Conservation (phyloP, 2,329 filamentous ascomycete genomes). For the Bipolaris victoriae region DNA sequence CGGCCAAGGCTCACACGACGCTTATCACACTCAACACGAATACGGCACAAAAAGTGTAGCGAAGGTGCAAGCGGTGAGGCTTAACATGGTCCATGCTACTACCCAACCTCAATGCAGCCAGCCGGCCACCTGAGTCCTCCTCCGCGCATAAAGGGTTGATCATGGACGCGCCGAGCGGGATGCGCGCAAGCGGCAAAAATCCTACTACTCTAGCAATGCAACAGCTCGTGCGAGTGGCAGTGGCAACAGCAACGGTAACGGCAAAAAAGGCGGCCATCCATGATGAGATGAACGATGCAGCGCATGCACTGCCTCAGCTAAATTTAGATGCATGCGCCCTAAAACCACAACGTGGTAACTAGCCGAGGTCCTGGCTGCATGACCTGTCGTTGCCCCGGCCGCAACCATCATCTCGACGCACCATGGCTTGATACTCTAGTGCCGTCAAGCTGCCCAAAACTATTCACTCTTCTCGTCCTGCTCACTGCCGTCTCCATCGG, state of each 20-base stretch:
- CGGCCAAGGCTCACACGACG: conserved; percentile 29
- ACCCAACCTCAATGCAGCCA: conserved; percentile 20
- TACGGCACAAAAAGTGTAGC: conserved; percentile 27
- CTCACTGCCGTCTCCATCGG: neutral
- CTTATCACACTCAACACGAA: conserved; percentile 21
- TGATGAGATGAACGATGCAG: conserved; percentile 21
- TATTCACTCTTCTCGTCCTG: neutral
- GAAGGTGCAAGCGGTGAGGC: conserved; percentile 21
- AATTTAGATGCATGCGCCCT: conserved; percentile 29
- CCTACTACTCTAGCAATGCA: conserved; percentile 9
- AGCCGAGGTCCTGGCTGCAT: conserved; percentile 18
- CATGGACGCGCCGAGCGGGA: conserved; percentile 1
- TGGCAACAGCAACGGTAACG: conserved; percentile 9
- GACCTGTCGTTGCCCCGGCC: conserved; percentile 12
- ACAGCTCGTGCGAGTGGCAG: conserved; percentile 24
- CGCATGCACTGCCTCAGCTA: conserved; percentile 40
- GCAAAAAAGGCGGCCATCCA: conserved; percentile 24
- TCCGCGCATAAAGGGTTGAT: neutral
- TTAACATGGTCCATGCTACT: conserved; percentile 18
- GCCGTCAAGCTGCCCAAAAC: neutral
- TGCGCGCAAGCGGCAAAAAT: conserved; percentile 5
- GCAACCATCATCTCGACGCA: conserved; percentile 8
- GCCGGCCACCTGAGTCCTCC: conserved; percentile 26
- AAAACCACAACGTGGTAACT: conserved; percentile 9
- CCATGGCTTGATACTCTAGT: neutral